Percentiles rank a stretch among this genome's conserved stretches.
Evolutionary conservation across 2,329 filamentous ascomycete species (phyloP).

Genomic region (Huntiella omanensis): DNA sequence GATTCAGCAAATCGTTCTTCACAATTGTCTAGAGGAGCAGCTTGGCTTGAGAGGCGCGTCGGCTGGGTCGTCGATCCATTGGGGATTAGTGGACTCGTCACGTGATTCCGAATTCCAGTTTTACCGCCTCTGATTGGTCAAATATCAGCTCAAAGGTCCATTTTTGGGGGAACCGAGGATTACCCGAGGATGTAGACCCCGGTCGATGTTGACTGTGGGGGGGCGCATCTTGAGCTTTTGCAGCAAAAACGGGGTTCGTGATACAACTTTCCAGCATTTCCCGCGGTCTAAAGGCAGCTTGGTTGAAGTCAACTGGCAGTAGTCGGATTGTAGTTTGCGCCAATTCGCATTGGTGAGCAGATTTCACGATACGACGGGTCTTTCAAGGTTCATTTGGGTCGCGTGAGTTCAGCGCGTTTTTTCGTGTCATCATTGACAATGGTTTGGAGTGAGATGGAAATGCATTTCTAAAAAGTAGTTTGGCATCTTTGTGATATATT

Average conservation of each 20-base stretch:
- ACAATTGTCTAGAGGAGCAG: constrained; percentile 2
- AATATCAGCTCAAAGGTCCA: neutral
- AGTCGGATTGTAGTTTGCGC: constrained; percentile 5
- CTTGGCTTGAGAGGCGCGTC: constrained; percentile 7
- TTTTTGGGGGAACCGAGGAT: neutral
- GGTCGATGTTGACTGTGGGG: neutral
- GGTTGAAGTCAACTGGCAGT: too few species aligned
- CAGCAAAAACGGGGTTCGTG: constrained; percentile 6
- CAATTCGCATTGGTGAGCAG: constrained; percentile 8
- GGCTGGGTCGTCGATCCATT: constrained; percentile 4
- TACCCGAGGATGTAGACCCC: constrained; percentile 4
- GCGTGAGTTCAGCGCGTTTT: constrained; percentile 9
- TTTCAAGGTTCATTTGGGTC: neutral
- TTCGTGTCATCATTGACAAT: constrained; percentile 2
- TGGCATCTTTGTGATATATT: too few species aligned
- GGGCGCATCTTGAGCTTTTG: neutral
- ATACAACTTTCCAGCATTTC: constrained; percentile 5
- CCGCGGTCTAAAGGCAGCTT: too few species aligned
- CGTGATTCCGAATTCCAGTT: neutral
- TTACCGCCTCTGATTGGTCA: constrained; percentile 1
- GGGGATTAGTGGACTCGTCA: constrained; percentile 5
- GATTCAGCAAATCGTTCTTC: too few species aligned
- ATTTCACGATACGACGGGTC: neutral
- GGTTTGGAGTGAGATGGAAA: too few species aligned
- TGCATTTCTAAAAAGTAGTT: too few species aligned